Evolutionary conservation across 2,329 filamentous ascomycete genomes (phyloP), one percentile per base, ranked within the genome.

Genomic region (Rhexocercosporidium sp.): DNA sequence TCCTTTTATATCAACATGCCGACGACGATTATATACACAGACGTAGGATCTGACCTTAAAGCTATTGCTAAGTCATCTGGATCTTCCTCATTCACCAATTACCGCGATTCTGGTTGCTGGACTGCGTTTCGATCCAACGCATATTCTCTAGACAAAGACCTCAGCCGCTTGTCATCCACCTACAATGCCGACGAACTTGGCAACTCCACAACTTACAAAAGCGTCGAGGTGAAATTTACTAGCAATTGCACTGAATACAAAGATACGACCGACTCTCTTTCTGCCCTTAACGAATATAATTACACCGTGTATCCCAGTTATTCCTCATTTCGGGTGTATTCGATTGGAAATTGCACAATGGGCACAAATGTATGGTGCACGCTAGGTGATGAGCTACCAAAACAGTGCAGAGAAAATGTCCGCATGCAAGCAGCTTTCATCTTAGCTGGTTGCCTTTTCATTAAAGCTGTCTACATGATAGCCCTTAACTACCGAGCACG

Each of bases 391-490:
- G 22, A 25, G 8, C 31, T 54, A 31, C 29, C 20, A 1, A 69
- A 64, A 31, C 46, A 70, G 54, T 73, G 68, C 41, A 64, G 71
- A 16, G 44, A 68, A 37, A 72, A 70, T 62, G 69, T 72, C 29
- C 66, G 70, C 1, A 72, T 72, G 71, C 70, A 73, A 54, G 70
- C 70, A 44, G 67, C 69, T 20, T 71, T 73, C 22, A 72, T 64
- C 25, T 47, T 73, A 5, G 64, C 65, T 1, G 70, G 67, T 8
- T 73, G 70, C 47, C 62, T 73, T 1, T 12, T 72, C 16, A 72
- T 72, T 20, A 73, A 73, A 61, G 70, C 70, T 0, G 56, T 61
- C 7, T 72, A 73, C 29, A 73, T 73, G 71, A 69, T 73, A n/a
- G 59, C 59, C 3, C n/a, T 69, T 3, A 71, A 72, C 31, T 67